Base-by-base conservation (phyloP, 371 early-diverging fungal genomes). In the Umbelopsis sp. region DNA sequence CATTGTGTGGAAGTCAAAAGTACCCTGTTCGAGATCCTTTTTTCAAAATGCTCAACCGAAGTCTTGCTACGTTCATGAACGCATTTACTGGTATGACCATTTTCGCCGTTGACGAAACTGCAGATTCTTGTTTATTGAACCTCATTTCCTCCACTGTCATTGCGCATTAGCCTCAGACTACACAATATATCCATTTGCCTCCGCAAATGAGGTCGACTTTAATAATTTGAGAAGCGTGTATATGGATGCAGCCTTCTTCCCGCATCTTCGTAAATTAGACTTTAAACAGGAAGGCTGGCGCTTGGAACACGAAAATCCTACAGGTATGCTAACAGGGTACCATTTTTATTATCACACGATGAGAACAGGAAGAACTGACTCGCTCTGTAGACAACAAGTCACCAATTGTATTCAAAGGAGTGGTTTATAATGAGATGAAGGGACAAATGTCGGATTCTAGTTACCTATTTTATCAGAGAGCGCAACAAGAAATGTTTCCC, bases 401-500 rank as follows among this genome's bases (percentile, higher is more conserved):
- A 4, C 86, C 86, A 8, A 85, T 87, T 66, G 81, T 83, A 44
- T 83, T 97, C 75, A 97, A 96, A 70, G 98, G 98, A 35, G 93
- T 98, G 41, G 98, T 98, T 4, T 98, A 93, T 76, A 98, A 97
- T 76, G 98, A 98, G 72, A 98, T 98, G 98, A 98, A 98, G 83
- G 98, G 98, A 10, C 91, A 89, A 66, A 87, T 92, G 83, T 86
- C 85, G 44, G 96, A 97, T 71, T 80, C 92, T 14, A 89, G 88
- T 66, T 90, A 89, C 65, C 76, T 97, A 46, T 96, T 92, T 73
- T 89, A 89, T 50, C 80, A 83, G 53, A 86, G 91, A 7, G 86
- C 88, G 37, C 94, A 96, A 68, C 92, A 95, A 80, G 82, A 88
- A 66, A 83, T 98, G 86, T 96, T 91, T 73, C 90, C 92, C 0